Base-by-base conservation (phyloP, 805 yeast genomes). In the Hanseniaspora nectarophila region DNA sequence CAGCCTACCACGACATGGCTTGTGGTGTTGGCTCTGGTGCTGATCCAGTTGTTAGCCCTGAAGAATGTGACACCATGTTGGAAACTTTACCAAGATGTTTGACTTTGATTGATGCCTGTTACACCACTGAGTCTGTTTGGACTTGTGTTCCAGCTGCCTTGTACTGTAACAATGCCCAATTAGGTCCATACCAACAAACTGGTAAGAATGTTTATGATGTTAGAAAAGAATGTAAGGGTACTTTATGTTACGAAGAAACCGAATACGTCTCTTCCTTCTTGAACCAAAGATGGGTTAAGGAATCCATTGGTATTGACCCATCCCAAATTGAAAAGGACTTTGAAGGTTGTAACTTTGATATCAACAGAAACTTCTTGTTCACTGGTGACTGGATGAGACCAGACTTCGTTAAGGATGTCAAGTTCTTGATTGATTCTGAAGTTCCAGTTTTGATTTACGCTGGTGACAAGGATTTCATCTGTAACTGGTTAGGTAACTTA, bases 351-450 rank as follows among this genome's bases (percentile, higher is more conserved):
- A 85, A 82, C 70, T 77, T 77, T 61, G 82, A 80, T 54, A 80
- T 90, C 55, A 81, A 80, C 73, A 75, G 81, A 64, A 81, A 85
- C 73, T 90, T 90, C 68, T 62, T 83, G 57, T 77, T 86, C 59
- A 79, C 85, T 20, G 96, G 96, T 57, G 98, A 90, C 70, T 84
- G 90, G 83, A 80, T 84, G 81, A 81, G 82, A 67, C 95, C 95
- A 24, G 45, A 45, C 43, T 87, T 81, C 74, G 92, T 86, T 64
- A 76, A 73, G 59, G 79, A 77, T 48, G 86, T 90, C 37, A 72
- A 81, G 23, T 80, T 78, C 43, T 69, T 88, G 56, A 75, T 90
- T 59, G 88, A 87, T 56, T 65, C 74, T 23, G 82, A 74, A 10
- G 61, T 89, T 46, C 96, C 96, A 3, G 89, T 88, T 24, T 74